phyloP scores from a whole-genome alignment of 495 filamentous ascomycete species.

The Penicillium simplicissimum region DNA sequence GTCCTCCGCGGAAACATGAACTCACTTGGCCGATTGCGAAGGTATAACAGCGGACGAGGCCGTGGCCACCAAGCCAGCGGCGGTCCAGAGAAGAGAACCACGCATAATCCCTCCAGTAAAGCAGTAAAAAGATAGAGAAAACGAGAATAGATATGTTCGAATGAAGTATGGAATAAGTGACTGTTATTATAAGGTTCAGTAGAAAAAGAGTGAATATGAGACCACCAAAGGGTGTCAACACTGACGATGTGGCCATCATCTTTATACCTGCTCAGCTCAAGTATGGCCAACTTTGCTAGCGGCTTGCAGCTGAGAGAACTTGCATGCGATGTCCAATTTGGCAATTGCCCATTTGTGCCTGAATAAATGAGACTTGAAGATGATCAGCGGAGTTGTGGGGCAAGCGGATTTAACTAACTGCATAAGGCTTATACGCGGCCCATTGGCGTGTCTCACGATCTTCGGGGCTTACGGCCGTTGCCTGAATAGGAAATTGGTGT shows the following conservation, averaged over 20 bases:
- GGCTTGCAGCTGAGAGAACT: background rate
- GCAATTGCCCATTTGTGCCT: background rate
- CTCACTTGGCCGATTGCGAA: background rate
- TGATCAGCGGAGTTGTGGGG: background rate
- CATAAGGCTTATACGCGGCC: background rate
- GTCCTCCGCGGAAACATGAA: background rate
- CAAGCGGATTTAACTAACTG: background rate
- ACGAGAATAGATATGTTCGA: background rate
- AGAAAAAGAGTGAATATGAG: background rate
- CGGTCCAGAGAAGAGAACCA: constrained; percentile 10
- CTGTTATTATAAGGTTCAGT: background rate
- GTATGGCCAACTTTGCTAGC: background rate
- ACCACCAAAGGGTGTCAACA: background rate
- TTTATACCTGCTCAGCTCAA: background rate
- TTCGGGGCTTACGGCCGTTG: background rate
- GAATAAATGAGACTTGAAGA: background rate
- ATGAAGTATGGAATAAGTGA: background rate
- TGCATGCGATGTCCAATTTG: background rate
- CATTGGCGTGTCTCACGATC: background rate
- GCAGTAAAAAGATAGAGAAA: background rate
- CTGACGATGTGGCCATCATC: background rate
- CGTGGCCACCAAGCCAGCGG: background rate
- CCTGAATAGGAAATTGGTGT: background rate
- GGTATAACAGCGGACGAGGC: constrained; percentile 9
- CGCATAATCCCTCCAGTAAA: constrained; percentile 7